phyloP scores from a whole-genome alignment of 1,284 basidiomycete species.

The Pseudozyma thailandica region DNA sequence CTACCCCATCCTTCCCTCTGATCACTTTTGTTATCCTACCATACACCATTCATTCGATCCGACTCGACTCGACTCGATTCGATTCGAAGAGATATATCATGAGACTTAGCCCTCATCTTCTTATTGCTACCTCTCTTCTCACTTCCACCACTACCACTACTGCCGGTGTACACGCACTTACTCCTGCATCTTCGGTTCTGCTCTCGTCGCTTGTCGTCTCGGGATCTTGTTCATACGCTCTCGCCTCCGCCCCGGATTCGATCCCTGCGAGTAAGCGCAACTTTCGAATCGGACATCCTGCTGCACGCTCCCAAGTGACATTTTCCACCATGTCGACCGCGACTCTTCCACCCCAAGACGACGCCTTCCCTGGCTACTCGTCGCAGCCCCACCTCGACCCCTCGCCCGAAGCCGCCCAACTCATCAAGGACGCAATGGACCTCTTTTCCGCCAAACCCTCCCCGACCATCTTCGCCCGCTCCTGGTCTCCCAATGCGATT shows the following conservation, averaged over 20 bases:
- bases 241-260: neutral
- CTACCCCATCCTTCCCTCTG: neutral
- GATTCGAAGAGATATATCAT: neutral
- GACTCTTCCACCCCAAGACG: conserved; percentile 2
- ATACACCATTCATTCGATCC: neutral
- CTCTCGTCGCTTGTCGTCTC: too few species aligned
- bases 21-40: neutral
- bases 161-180: neutral
- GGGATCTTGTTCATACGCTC: too few species aligned
- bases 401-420: neutral
- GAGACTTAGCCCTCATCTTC: conserved; percentile 5
- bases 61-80: too few species aligned
- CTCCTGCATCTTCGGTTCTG: neutral
- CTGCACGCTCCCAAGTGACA: neutral
- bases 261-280: conserved; percentile 4
- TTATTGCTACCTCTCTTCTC: neutral
- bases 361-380: conserved; percentile 5
- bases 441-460: conserved; percentile 75
- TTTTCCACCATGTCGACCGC: conserved; percentile 26
- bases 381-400: conserved; percentile 12
- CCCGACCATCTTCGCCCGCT: conserved; percentile 73
- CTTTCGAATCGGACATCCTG: conserved; percentile 23
- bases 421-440: conserved; percentile 51
- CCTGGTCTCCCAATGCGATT: conserved; percentile 74
- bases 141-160: neutral